A percentile compares a stretch with the other conserved stretches of the same genome.
phyloP scores from a whole-genome alignment of 495 filamentous ascomycete species.

The Trichoderma gamsii region DNA sequence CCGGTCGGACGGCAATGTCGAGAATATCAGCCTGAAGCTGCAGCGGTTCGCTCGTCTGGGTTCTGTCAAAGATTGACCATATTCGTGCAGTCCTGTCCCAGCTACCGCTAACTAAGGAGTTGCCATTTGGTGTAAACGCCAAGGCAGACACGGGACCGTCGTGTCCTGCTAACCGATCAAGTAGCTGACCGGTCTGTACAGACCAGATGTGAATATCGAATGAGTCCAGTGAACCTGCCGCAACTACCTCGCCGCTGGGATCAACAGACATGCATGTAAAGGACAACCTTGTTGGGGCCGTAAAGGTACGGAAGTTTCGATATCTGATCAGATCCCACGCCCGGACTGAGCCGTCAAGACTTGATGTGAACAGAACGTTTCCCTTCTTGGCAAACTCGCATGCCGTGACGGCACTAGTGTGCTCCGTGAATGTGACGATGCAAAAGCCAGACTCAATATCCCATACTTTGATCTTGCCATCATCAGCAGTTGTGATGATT shows the following conservation, averaged over 20 bases:
- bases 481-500: constrained; percentile 87
- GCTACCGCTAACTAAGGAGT: constrained; percentile 76
- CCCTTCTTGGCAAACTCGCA: constrained; percentile 92
- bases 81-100: constrained; percentile 94
- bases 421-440: constrained; percentile 95
- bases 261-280: constrained; percentile 96
- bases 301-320: constrained; percentile 95
- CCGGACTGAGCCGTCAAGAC: constrained; percentile 84
- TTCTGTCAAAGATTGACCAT: constrained; percentile 89
- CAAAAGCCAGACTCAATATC: constrained; percentile 95
- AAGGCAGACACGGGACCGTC: constrained; percentile 87
- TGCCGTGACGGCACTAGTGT: constrained; percentile 90
- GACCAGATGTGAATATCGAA: constrained; percentile 98
- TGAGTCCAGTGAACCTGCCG: constrained; percentile 88
- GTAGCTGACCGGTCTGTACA: constrained; percentile 91
- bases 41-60: constrained; percentile 90
- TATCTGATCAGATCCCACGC: constrained; percentile 97
- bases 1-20: constrained; percentile 79
- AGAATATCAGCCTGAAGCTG: constrained; percentile 86
- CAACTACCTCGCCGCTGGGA: constrained; percentile 90
- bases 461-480: constrained; percentile 98
- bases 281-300: constrained; percentile 80
- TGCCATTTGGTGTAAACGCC: constrained; percentile 80
- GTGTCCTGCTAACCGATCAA: constrained; percentile 86
- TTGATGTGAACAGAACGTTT: constrained; percentile 90